phyloP scores from a whole-genome alignment of 2,329 filamentous ascomycete species.

The Davidsoniella neocaledoniae region DNA sequence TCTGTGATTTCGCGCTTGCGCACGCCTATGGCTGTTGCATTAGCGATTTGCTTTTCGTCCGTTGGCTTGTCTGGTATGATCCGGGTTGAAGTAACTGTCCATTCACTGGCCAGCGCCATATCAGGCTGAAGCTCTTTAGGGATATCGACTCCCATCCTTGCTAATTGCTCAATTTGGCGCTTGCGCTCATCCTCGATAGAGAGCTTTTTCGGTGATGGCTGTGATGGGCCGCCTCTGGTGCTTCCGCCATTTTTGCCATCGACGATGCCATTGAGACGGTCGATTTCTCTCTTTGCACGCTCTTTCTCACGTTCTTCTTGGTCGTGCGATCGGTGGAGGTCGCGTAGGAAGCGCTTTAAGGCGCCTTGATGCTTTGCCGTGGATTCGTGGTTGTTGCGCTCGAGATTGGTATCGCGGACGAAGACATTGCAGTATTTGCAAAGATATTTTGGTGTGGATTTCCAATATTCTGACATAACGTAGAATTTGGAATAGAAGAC shows the following conservation, averaged over 20 bases:
- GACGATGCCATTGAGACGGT: slow-evolving; percentile 66
- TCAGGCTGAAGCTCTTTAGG: slow-evolving; percentile 63
- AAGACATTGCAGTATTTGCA: slow-evolving; percentile 91
- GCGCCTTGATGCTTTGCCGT: slow-evolving; percentile 70
- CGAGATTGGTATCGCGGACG: slow-evolving; percentile 83
- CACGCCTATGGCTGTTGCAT: slow-evolving; percentile 37
- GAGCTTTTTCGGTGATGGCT: slow-evolving; percentile 12
- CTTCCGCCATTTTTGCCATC: slow-evolving; percentile 16
- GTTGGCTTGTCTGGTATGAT: slow-evolving; percentile 31
- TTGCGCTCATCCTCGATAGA: slow-evolving; percentile 52
- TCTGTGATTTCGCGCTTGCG: slow-evolving; percentile 46
- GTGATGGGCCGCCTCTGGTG: slow-evolving; percentile 1
- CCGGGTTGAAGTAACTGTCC: slow-evolving; percentile 55
- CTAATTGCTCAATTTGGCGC: slow-evolving; percentile 72
- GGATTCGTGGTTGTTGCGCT: slow-evolving; percentile 75
- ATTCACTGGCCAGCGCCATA: slow-evolving; percentile 79
- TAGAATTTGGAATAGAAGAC: not conserved
- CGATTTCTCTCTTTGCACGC: slow-evolving; percentile 67
- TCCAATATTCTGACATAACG: slow-evolving; percentile 93
- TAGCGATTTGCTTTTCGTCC: slow-evolving; percentile 18
- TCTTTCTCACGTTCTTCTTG: slow-evolving; percentile 67
- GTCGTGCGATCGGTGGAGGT: slow-evolving; percentile 74
- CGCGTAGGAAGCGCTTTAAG: slow-evolving; percentile 76
- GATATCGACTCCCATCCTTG: slow-evolving; percentile 69
- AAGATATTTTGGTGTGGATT: slow-evolving; percentile 93